Evolutionary conservation across 352 stramenopile species (phyloP), one percentile per base, ranked within the genome.

Genomic region (Globisporangium sylvaticum): DNA sequence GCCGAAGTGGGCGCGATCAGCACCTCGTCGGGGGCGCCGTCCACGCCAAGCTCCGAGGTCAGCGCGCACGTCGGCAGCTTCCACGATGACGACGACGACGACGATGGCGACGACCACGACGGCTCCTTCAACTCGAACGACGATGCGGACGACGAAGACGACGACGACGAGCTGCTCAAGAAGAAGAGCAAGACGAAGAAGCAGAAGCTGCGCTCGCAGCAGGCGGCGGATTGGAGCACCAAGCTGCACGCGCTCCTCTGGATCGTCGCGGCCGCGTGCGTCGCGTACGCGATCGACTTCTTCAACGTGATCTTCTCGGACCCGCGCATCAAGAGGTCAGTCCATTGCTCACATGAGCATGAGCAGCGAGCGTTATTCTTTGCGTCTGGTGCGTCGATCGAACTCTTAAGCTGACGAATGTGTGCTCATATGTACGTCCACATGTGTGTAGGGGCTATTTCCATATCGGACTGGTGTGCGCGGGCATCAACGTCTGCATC

Each of bases 401-500:
- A 15, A 18, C 31, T 8, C 9, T 37, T 5, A 37, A 37, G 7
- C 31, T 37, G 31, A 37, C 31, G 8, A 12, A 8, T 70, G 10
- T 68, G n/a, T 24, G 12, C 65, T 39, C 4, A n/a, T 53, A 15
- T 58, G 32, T 27, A 9, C n/a, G n/a, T n/a, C n/a, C n/a, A n/a
- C n/a, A n/a, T n/a, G n/a, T 34, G 14, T 72, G 3, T 54, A 97
- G 90, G 27, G 73, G 82, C 3, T 96, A 87, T 66, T 94, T 97
- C 52, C 84, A 94, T 57, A 66, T 94, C 3, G 88, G 78, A 20
- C 66, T 95, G 22, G 64, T 91, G 58, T 94, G 84, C 61, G 92
- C 88, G 22, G 83, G 87, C 18, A 67, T 95, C 54, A 96, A 94
- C 72, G 62, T 80, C n/a, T 91, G 88, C 67, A 95, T 97, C 74